Conservation (phyloP, 108 stramenopile genomes). For the Pseudonitzschia pungens region DNA sequence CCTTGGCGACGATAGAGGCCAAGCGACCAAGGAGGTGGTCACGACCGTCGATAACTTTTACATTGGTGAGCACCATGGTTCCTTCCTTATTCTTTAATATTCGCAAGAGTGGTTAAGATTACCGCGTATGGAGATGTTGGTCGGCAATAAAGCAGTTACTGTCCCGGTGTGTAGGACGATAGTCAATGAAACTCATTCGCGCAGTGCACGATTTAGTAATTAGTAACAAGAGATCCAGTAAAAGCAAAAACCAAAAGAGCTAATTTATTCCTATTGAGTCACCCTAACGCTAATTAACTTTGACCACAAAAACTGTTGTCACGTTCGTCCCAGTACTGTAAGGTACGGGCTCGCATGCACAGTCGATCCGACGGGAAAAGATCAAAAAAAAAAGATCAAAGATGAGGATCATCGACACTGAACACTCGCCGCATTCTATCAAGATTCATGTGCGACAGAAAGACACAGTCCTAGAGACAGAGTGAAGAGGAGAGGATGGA, state of each 20-base stretch:
- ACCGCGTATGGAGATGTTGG: background rate
- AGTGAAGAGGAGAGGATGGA: background rate
- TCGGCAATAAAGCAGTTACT: background rate
- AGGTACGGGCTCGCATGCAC: no score
- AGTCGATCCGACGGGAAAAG: no score
- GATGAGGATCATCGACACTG: no score
- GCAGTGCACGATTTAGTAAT: background rate
- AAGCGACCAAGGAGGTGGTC: slow-evolving; percentile 99
- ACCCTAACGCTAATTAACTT: background rate
- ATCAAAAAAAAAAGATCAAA: no score
- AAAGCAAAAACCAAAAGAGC: slow-evolving; percentile 2
- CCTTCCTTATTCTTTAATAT: slow-evolving; percentile 15
- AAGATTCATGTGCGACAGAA: background rate
- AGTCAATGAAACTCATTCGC: background rate
- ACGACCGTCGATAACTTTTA: slow-evolving; percentile 93
- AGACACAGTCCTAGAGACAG: background rate
- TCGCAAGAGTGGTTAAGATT: background rate
- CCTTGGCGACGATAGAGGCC: slow-evolving; percentile 97
- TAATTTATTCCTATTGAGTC: background rate
- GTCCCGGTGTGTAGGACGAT: background rate
- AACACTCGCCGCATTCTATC: no score
- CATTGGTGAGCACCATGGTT: slow-evolving; percentile 54
- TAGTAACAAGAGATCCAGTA: slow-evolving; percentile 9
- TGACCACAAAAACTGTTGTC: no score
- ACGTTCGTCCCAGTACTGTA: no score